These are phyloP conservation scores for Aphanomyces stellatus DNA, from an alignment of 352 stramenopile genomes.

Conservation along the genomic window DNA sequence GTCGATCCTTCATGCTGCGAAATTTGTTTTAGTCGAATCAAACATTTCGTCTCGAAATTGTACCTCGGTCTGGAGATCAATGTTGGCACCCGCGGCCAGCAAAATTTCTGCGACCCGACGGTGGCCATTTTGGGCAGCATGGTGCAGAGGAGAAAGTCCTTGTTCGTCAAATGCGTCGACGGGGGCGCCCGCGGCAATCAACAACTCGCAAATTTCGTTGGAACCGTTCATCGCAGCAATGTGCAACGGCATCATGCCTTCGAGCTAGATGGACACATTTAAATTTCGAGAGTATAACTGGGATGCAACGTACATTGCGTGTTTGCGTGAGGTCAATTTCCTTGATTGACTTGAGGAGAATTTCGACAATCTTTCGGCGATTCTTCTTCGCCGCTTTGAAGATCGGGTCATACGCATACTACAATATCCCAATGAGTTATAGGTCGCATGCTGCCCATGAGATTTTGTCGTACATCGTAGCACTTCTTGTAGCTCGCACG, in stretches of 20 bases:
- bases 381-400: slow-evolving; percentile 4
- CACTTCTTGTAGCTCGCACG: background rate
- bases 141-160: background rate
- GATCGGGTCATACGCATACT: slow-evolving; percentile 2
- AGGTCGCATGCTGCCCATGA: too few species aligned
- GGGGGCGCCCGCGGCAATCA: background rate
- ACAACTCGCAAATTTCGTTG: slow-evolving; percentile 12
- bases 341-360: background rate
- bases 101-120: background rate
- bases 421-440: too few species aligned
- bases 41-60: too few species aligned
- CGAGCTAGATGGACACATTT: background rate
- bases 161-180: background rate
- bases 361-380: background rate
- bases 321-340: background rate
- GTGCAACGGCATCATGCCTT: background rate
- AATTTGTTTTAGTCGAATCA: background rate
- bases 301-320: background rate
- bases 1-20: background rate
- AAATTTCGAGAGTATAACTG: too few species aligned
- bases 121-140: background rate
- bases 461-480: background rate
- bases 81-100: background rate
- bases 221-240: background rate
- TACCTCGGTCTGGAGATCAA: background rate